These are phyloP conservation scores for Stagonosporopsis vannaccii DNA, from an alignment of 2,329 filamentous ascomycete species.

Conservation along the genomic window DNA sequence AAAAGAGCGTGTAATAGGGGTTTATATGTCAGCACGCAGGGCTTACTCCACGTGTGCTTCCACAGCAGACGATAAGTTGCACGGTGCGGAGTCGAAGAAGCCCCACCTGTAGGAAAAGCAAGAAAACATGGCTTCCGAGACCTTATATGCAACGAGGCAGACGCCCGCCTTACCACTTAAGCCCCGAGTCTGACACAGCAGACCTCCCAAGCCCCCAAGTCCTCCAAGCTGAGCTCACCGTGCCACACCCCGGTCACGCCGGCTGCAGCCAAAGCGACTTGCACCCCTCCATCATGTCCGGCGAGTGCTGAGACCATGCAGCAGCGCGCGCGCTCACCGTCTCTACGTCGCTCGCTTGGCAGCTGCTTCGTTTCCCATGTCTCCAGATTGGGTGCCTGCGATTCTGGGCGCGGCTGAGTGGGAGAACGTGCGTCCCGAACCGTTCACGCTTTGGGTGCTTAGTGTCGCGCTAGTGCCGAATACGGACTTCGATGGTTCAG, in stretches of 20 bases:
- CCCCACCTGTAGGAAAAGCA: neutral
- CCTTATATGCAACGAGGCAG: neutral
- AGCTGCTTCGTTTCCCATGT: neutral
- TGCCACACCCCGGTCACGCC: neutral
- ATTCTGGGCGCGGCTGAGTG: constrained; percentile 5
- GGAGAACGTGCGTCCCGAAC: constrained; percentile 1
- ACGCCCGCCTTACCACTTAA: constrained; percentile 6
- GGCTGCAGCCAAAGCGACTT: constrained; percentile 4
- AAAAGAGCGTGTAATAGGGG: neutral
- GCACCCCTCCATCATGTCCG: neutral
- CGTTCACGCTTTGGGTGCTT: constrained; percentile 3
- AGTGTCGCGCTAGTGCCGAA: constrained; percentile 3
- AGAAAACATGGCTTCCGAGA: neutral
- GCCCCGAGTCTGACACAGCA: constrained; percentile 6
- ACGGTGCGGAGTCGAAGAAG: neutral
- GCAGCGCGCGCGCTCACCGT: neutral
- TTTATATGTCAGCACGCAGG: neutral
- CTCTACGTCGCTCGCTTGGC: neutral
- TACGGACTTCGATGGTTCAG: neutral
- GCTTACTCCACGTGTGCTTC: neutral
- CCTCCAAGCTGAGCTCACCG: constrained; percentile 9
- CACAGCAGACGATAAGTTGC: neutral
- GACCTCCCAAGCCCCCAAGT: neutral
- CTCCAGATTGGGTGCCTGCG: constrained; percentile 1
- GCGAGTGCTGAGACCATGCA: neutral